phyloP scores from a whole-genome alignment of 2,329 filamentous ascomycete genomes.

The Cladophialophora carrionii region DNA sequence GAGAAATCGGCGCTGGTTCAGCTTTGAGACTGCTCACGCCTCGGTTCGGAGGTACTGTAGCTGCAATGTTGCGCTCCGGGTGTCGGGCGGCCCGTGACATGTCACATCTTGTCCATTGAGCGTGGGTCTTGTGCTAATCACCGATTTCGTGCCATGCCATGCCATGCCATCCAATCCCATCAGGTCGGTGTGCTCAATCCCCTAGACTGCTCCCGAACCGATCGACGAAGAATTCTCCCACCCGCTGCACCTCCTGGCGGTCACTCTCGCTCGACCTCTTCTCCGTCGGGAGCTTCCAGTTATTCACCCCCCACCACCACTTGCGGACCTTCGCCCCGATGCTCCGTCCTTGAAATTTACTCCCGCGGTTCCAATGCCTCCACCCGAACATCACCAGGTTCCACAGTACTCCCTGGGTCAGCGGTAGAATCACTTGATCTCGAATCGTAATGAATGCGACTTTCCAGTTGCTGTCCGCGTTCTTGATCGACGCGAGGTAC shows the following conservation, averaged over 20 bases:
- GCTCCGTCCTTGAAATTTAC: slow-evolving; percentile 74
- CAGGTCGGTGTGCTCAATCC: slow-evolving; percentile 27
- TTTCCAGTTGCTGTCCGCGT: slow-evolving; percentile 76
- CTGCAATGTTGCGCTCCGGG: background rate
- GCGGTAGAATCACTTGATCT: slow-evolving; percentile 83
- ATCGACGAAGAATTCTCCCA: slow-evolving; percentile 46
- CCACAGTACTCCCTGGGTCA: slow-evolving; percentile 87
- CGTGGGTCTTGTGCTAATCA: background rate
- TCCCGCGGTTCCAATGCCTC: slow-evolving; percentile 83
- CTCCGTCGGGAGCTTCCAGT: slow-evolving; percentile 71
- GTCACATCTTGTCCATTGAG: background rate
- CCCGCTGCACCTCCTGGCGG: slow-evolving; percentile 45
- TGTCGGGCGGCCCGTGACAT: background rate
- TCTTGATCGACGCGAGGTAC: slow-evolving; percentile 85
- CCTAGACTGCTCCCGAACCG: slow-evolving; percentile 35
- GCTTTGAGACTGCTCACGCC: background rate
- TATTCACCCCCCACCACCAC: slow-evolving; percentile 96
- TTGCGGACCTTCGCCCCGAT: slow-evolving; percentile 74
- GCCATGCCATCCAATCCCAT: background rate
- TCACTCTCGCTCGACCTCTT: slow-evolving; percentile 36
- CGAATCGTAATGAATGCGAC: slow-evolving; percentile 81
- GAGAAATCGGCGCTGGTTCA: background rate
- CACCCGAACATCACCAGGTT: slow-evolving; percentile 83
- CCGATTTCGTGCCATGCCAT: background rate
- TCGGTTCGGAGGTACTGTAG: background rate